These are phyloP conservation scores for Trametes pubescens DNA, from an alignment of 1,284 basidiomycete species.

Conservation along the genomic window DNA sequence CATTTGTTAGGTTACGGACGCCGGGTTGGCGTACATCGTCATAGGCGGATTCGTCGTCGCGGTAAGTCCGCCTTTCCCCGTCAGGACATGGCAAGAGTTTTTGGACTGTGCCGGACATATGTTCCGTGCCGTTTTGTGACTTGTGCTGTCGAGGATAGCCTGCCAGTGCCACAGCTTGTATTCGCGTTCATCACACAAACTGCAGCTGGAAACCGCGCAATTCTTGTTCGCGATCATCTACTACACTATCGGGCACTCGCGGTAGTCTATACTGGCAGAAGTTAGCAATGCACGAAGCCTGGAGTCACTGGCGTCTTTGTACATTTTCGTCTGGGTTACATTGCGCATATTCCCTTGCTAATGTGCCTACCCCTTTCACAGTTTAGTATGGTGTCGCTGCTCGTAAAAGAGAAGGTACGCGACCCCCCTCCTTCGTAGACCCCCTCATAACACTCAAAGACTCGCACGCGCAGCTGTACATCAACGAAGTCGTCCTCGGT, in stretches of 20 bases:
- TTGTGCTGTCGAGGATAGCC: too few species aligned
- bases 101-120: too few species aligned
- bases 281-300: too few species aligned
- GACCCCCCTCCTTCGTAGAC: neutral
- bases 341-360: neutral
- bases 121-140: too few species aligned
- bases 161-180: too few species aligned
- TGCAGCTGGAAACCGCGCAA: too few species aligned
- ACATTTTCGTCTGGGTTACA: neutral
- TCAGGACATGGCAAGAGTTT: neutral
- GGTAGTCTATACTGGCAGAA: too few species aligned
- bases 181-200: too few species aligned
- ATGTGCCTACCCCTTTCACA: conserved; percentile 37
- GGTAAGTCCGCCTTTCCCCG: conserved; percentile 48
- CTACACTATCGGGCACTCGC: too few species aligned
- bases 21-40: conserved; percentile 74
- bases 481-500: conserved; percentile 94
- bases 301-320: neutral
- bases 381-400: conserved; percentile 84
- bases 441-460: neutral
- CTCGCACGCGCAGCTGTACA: conserved; percentile 64
- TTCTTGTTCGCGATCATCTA: too few species aligned
- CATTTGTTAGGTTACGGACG: conserved; percentile 55
- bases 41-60: conserved; percentile 81
- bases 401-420: conserved; percentile 81